These are phyloP conservation scores for Triadica sebifera DNA, from an alignment of 345 rosid species.

Conservation along the genomic window DNA sequence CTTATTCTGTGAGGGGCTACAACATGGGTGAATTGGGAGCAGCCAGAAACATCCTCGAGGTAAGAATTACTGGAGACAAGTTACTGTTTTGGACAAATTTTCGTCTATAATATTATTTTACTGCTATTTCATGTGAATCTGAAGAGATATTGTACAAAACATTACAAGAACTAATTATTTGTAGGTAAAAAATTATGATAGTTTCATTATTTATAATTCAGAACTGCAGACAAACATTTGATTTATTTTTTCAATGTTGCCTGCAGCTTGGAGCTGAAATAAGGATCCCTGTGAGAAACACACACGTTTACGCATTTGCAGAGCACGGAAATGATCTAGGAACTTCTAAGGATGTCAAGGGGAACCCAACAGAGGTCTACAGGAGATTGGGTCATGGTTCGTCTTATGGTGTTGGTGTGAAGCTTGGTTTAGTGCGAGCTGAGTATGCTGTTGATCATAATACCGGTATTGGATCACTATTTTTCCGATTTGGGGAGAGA, in stretches of 20 bases:
- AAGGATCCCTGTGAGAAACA: constrained; percentile 79
- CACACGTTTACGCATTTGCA: constrained; percentile 78
- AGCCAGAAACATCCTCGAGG: constrained; percentile 52
- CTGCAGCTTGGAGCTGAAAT: constrained; percentile 92
- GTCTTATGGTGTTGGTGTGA: constrained; percentile 80
- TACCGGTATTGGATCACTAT: constrained; percentile 79
- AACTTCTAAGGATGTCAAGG: constrained; percentile 92
- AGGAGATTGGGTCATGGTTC: constrained; percentile 93
- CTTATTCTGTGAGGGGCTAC: constrained; percentile 96
- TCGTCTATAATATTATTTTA: constrained; percentile 5
- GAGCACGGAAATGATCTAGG: constrained; percentile 98
- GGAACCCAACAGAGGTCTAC: constrained; percentile 94
- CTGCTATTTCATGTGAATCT: background rate
- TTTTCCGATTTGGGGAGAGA: constrained; percentile 94
- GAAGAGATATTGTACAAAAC: background rate
- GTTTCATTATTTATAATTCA: background rate
- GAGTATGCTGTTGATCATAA: constrained; percentile 97
- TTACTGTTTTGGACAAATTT: background rate
- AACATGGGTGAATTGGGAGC: constrained; percentile 97
- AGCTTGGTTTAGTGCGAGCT: constrained; percentile 86
- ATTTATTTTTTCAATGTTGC: constrained; percentile 9
- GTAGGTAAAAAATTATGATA: background rate
- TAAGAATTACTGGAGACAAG: constrained; percentile 24
- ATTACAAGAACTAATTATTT: background rate
- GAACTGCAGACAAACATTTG: background rate